phyloP scores from a whole-genome alignment of 208 protist genomes.

The Acanthamoeba sp. region DNA sequence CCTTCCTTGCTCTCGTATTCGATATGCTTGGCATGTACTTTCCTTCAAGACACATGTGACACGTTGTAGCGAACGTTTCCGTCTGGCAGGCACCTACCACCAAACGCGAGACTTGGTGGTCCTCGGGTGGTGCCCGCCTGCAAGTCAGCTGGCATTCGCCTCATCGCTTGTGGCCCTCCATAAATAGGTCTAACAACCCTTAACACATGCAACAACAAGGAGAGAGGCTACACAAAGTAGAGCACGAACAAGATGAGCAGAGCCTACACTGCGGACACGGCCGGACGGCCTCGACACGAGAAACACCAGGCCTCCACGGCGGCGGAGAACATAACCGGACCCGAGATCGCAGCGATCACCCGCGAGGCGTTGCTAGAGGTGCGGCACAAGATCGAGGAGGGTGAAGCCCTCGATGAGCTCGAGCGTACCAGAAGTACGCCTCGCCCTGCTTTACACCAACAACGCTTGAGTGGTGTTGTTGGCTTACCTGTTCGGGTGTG shows the following conservation, averaged over 20 bases:
- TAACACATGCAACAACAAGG: too few species aligned
- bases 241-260: not conserved
- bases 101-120: too few species aligned
- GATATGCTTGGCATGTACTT: too few species aligned
- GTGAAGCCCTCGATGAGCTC: not conserved
- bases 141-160: too few species aligned
- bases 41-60: too few species aligned
- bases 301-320: not conserved
- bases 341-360: not conserved
- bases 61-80: too few species aligned
- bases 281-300: not conserved
- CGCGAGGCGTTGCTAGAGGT: not conserved
- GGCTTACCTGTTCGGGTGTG: not conserved
- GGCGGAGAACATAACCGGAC: not conserved
- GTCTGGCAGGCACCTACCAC: too few species aligned
- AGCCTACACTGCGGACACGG: not conserved
- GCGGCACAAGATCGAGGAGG: not conserved
- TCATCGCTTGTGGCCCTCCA: too few species aligned
- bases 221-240: not conserved
- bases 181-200: too few species aligned
- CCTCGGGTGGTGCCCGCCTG: too few species aligned
- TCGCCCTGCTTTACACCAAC: too few species aligned
- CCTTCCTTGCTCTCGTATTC: not conserved
- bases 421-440: too few species aligned
- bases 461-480: not conserved